These are phyloP conservation scores for Pichia sp. DNA, from an alignment of 1,139 yeast genomes.

Conservation along the genomic window DNA sequence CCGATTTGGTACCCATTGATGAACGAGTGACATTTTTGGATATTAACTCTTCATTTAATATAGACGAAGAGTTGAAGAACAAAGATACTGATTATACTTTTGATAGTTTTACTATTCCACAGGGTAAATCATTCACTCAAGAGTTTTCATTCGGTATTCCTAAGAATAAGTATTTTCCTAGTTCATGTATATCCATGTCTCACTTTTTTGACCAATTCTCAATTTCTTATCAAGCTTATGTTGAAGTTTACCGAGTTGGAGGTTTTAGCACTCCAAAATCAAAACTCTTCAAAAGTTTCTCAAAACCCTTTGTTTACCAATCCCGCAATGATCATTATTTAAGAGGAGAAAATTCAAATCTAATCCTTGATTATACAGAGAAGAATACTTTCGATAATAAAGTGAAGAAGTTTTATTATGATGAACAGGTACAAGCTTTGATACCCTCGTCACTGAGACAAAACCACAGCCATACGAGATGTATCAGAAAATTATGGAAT, in stretches of 20 bases:
- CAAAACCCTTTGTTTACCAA: conserved; percentile 8
- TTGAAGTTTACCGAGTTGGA: conserved; percentile 6
- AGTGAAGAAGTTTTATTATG: conserved; percentile 20
- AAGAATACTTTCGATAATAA: conserved; percentile 17
- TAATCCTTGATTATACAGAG: not conserved
- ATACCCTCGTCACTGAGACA: conserved; percentile 19
- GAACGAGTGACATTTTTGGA: no score
- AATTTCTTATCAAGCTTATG: conserved; percentile 10
- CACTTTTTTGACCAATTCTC: conserved; percentile 8
- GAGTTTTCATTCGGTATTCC: conserved; percentile 12
- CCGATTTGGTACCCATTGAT: no score
- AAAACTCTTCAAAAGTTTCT: not conserved
- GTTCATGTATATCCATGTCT: conserved; percentile 1
- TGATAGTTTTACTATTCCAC: no score
- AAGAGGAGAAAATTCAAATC: not conserved
- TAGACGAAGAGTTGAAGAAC: no score
- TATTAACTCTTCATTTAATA: no score
- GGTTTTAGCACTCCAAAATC: not conserved
- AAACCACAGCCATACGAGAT: conserved; percentile 22
- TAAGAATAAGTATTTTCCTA: conserved; percentile 8
- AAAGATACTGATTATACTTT: no score
- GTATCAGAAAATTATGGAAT: conserved; percentile 24
- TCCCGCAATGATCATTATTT: conserved; percentile 8
- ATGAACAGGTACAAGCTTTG: conserved; percentile 16
- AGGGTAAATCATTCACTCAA: not conserved